Conservation (phyloP, 768 basidiomycete species). For the Naganishia antarctica region DNA sequence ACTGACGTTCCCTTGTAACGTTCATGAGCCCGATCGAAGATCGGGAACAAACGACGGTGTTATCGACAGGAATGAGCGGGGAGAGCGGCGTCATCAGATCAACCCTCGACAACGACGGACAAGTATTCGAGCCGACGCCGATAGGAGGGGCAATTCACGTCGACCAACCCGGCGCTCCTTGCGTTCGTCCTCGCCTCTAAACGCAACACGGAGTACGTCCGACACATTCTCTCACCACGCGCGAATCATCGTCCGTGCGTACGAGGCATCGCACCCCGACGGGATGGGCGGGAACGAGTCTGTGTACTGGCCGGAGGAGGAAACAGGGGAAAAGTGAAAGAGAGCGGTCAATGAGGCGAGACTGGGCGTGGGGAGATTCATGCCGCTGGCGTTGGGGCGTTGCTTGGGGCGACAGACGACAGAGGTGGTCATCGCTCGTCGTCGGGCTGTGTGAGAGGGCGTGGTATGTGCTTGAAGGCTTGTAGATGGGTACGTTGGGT, state of each 20-base stretch:
- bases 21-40: too few species aligned
- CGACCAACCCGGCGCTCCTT: constrained; percentile 84
- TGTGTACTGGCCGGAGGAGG: constrained; percentile 60
- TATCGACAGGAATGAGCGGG: constrained; percentile 24
- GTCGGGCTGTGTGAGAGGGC: constrained; percentile 71
- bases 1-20: too few species aligned
- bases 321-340: not conserved
- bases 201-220: constrained; percentile 78
- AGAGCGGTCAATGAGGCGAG: constrained; percentile 48
- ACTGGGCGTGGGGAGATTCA: constrained; percentile 78
- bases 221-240: constrained; percentile 58
- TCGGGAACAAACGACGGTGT: too few species aligned
- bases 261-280: constrained; percentile 57
- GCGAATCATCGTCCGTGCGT: constrained; percentile 60
- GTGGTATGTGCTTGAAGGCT: constrained; percentile 54
- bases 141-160: constrained; percentile 55
- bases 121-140: constrained; percentile 38
- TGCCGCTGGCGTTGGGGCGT: constrained; percentile 72
- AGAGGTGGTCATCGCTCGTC: constrained; percentile 49
- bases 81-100: constrained; percentile 33
- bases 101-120: constrained; percentile 48
- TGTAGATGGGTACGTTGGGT: too few species aligned
- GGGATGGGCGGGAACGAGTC: constrained; percentile 77
- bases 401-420: constrained; percentile 52
- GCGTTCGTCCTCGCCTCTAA: constrained; percentile 93